These are phyloP conservation scores for Artomyces pyxidatus DNA, from an alignment of 768 basidiomycete genomes.

Conservation along the genomic window DNA sequence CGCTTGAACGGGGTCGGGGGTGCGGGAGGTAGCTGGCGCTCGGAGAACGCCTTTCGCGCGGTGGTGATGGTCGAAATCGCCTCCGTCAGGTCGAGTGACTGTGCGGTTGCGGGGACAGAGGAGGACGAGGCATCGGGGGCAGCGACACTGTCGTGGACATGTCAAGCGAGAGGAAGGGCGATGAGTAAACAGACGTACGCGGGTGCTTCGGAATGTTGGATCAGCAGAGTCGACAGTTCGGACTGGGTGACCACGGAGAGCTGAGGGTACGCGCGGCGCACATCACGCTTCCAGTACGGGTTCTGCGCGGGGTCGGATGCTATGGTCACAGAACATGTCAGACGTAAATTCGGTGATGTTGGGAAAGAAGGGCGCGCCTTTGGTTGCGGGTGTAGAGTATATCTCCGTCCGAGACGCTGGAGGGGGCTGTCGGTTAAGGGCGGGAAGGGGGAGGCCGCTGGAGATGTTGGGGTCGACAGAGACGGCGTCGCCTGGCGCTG, in stretches of 20 bases:
- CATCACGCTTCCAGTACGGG: slow-evolving; percentile 95
- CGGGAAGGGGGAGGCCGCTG: slow-evolving; percentile 73
- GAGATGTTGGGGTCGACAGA: slow-evolving; percentile 90
- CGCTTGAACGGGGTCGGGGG: slow-evolving; percentile 60
- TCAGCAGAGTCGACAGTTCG: slow-evolving; percentile 71
- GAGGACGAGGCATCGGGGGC: slow-evolving; percentile 37
- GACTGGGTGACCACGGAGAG: slow-evolving; percentile 83
- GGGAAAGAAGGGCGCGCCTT: slow-evolving; percentile 41
- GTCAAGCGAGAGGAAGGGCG: slow-evolving; percentile 5
- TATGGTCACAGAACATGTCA: slow-evolving; percentile 24
- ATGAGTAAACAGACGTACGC: slow-evolving; percentile 41
- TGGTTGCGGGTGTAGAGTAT: slow-evolving; percentile 83
- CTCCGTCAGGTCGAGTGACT: slow-evolving; percentile 54
- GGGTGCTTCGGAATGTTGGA: slow-evolving; percentile 63
- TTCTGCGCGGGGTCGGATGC: slow-evolving; percentile 85
- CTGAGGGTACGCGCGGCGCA: slow-evolving; percentile 87
- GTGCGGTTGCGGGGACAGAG: slow-evolving; percentile 37
- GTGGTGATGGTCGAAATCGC: slow-evolving; percentile 64
- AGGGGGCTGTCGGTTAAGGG: slow-evolving; percentile 70
- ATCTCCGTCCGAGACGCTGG: slow-evolving; percentile 84
- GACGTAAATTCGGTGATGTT: neutral
- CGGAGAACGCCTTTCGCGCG: slow-evolving; percentile 48
- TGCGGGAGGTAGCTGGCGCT: slow-evolving; percentile 61
- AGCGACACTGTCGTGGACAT: slow-evolving; percentile 46
- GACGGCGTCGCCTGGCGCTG: slow-evolving; percentile 61